These are phyloP conservation scores for Ustilago cynodontis DNA, from an alignment of 1,284 basidiomycete genomes.

Conservation along the genomic window DNA sequence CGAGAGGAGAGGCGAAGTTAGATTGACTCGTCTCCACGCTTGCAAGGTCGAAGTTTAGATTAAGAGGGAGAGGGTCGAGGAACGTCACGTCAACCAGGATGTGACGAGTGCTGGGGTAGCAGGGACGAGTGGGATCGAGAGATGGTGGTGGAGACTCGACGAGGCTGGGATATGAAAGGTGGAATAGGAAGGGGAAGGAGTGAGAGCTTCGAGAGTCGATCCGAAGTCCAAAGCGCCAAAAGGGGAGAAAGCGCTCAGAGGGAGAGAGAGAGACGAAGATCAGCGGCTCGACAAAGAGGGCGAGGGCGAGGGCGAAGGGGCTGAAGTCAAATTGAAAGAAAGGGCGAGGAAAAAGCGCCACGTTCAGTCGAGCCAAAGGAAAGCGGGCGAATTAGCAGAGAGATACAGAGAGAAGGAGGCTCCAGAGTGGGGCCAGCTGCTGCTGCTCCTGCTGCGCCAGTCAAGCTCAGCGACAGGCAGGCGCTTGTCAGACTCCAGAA, in stretches of 20 bases:
- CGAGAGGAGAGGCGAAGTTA: neutral
- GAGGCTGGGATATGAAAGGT: constrained; percentile 6
- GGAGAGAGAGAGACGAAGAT: constrained; percentile 2
- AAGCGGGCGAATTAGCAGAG: neutral
- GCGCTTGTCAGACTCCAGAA: neutral
- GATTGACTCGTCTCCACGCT: constrained; percentile 4
- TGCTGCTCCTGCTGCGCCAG: neutral
- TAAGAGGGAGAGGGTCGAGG: neutral
- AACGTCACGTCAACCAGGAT: constrained; percentile 7
- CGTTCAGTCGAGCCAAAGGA: constrained; percentile 2
- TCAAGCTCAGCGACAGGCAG: neutral
- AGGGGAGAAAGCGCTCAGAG: no score
- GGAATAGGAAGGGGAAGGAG: neutral
- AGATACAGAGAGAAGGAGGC: neutral
- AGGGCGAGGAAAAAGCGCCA: constrained; percentile 5
- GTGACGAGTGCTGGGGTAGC: neutral
- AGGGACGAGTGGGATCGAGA: neutral
- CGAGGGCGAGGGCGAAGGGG: neutral
- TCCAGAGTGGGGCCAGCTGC: neutral
- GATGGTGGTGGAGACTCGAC: constrained; percentile 11
- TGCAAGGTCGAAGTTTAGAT: neutral
- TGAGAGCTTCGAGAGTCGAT: constrained; percentile 4
- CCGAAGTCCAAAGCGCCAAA: constrained; percentile 6
- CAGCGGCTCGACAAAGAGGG: constrained; percentile 5
- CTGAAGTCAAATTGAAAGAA: no score